Percentiles rank a stretch among this genome's conserved stretches.
These are phyloP conservation scores for Amanita phalloides DNA, from an alignment of 768 basidiomycete genomes.

Conservation along the genomic window DNA sequence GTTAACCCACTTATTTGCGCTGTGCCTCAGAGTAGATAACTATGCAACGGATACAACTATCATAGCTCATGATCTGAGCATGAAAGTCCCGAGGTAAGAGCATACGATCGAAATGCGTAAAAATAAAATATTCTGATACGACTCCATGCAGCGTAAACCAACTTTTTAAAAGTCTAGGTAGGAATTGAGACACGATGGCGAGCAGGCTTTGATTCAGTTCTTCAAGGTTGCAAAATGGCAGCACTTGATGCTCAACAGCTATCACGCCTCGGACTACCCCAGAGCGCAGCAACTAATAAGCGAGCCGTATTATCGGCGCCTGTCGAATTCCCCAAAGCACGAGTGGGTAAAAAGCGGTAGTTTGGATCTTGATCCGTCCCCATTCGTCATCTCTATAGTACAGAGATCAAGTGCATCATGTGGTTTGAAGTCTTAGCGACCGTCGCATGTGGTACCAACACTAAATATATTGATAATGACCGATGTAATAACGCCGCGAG, in stretches of 20 bases:
- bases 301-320: conserved; percentile 70
- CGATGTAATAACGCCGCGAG: neutral
- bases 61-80: conserved; percentile 66
- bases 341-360: conserved; percentile 20
- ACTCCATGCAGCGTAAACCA: conserved; percentile 32
- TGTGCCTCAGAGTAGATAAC: conserved; percentile 72
- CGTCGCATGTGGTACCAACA: too few relatives aligned
- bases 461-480: neutral
- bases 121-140: neutral
- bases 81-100: conserved; percentile 54
- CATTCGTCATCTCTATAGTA: neutral
- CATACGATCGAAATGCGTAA: neutral
- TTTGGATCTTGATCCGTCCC: conserved; percentile 5
- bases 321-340: conserved; percentile 69
- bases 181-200: conserved; percentile 8
- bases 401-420: neutral
- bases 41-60: conserved; percentile 59
- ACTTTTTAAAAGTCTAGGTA: conserved; percentile 71
- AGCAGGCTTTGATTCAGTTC: conserved; percentile 4
- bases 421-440: too few relatives aligned
- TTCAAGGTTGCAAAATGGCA: conserved; percentile 61
- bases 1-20: conserved; percentile 68
- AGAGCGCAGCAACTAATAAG: conserved; percentile 50
- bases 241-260: conserved; percentile 52
- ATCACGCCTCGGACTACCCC: conserved; percentile 55